Evolutionary conservation across 2,329 filamentous ascomycete genomes (phyloP).

Genomic region (Ceratocystis albifundus): DNA sequence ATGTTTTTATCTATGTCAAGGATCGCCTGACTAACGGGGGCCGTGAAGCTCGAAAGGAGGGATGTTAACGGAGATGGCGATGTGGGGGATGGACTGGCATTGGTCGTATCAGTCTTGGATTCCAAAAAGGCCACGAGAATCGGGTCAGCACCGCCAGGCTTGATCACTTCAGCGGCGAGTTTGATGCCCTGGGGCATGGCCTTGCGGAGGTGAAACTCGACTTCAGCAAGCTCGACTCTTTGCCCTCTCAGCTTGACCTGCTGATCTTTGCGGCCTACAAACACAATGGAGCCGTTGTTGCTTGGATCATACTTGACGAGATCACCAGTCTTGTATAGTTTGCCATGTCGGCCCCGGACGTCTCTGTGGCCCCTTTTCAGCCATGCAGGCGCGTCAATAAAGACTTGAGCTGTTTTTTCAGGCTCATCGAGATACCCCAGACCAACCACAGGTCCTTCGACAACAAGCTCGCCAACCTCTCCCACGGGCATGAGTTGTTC

Average conservation of each 20-base stretch:
- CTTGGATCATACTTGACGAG: constrained; percentile 44
- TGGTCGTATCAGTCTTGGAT: constrained; percentile 29
- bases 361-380: constrained; percentile 33
- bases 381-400: constrained; percentile 47
- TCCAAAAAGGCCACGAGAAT: constrained; percentile 37
- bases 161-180: constrained; percentile 40
- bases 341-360: constrained; percentile 32
- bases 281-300: constrained; percentile 43
- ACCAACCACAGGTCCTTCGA: constrained; percentile 50
- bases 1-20: constrained; percentile 29
- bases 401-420: constrained; percentile 45
- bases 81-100: constrained; percentile 25
- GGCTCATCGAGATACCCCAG: constrained; percentile 49
- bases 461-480: constrained; percentile 41
- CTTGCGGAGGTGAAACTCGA: constrained; percentile 40
- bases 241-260: constrained; percentile 58
- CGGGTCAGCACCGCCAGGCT: constrained; percentile 35
- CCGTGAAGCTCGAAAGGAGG: constrained; percentile 28
- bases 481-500: constrained; percentile 39
- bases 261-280: constrained; percentile 53
- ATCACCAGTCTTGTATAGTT: constrained; percentile 51
- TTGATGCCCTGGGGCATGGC: constrained; percentile 35
- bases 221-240: constrained; percentile 48
- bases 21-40: constrained; percentile 29
- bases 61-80: constrained; percentile 27